Conservation (phyloP, 331 rosid genomes). For the Spiraea crenata region DNA sequence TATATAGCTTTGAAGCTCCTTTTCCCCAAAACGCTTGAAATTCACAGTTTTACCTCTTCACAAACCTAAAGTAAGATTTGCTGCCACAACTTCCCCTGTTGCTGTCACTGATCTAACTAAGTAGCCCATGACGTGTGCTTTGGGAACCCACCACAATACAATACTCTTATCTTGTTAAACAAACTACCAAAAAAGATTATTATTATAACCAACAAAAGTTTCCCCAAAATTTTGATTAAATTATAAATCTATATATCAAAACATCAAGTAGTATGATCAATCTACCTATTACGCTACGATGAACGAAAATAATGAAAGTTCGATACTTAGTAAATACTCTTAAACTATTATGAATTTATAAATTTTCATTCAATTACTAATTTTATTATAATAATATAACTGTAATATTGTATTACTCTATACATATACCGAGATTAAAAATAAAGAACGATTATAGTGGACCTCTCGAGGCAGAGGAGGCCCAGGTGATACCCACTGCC, state of each 20-base stretch:
- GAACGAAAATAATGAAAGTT: no score
- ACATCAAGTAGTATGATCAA: no score
- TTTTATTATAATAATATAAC: background rate
- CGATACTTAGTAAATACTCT: no score
- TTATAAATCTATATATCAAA: no score
- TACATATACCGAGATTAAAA: background rate
- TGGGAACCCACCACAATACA: constrained; percentile 35
- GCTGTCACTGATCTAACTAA: constrained; percentile 21
- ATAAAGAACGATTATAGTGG: constrained; percentile 20
- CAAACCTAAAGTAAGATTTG: constrained; percentile 25
- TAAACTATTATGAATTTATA: no score
- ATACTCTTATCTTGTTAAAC: background rate
- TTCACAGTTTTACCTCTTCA: constrained; percentile 1
- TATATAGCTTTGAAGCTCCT: background rate
- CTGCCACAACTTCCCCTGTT: constrained; percentile 25
- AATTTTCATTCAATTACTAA: background rate
- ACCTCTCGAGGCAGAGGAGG: constrained; percentile 37
- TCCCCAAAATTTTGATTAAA: background rate
- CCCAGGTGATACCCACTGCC: constrained; percentile 50
- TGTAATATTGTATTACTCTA: no score
- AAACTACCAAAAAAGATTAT: constrained; percentile 4
- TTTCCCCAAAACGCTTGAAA: constrained; percentile 14
- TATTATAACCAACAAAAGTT: background rate
- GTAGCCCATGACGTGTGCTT: constrained; percentile 45
- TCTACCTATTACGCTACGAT: no score